phyloP scores from a whole-genome alignment of 805 yeast species.

The Candida germanica region DNA sequence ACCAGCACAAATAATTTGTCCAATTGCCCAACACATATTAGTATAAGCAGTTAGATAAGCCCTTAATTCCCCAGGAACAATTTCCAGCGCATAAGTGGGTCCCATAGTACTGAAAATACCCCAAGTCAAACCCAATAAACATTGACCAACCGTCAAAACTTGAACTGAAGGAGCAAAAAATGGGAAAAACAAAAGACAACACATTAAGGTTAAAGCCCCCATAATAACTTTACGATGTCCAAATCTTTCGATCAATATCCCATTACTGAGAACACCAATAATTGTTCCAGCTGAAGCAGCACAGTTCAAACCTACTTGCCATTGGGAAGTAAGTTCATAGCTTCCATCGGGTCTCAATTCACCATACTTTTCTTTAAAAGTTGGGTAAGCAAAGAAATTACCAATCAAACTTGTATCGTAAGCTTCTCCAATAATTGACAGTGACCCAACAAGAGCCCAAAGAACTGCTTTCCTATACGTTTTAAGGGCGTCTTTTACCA shows the following conservation, averaged over 20 bases:
- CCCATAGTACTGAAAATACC: constrained; percentile 40
- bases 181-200: constrained; percentile 34
- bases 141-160: constrained; percentile 39
- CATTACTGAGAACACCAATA: constrained; percentile 42
- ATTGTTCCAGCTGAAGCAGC: constrained; percentile 36
- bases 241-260: constrained; percentile 37
- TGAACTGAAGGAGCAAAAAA: constrained; percentile 35
- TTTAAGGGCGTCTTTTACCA: constrained; percentile 26
- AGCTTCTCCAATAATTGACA: constrained; percentile 38
- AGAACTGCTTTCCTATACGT: constrained; percentile 33
- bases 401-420: constrained; percentile 33
- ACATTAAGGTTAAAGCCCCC: constrained; percentile 21
- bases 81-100: constrained; percentile 41
- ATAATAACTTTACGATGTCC: constrained; percentile 41
- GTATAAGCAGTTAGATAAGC: constrained; percentile 36
- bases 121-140: constrained; percentile 40
- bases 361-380: constrained; percentile 34
- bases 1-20: constrained; percentile 40
- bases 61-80: constrained; percentile 39
- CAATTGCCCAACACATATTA: constrained; percentile 36
- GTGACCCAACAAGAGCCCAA: constrained; percentile 44
- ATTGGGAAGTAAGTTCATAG: constrained; percentile 19
- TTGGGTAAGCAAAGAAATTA: constrained; percentile 34
- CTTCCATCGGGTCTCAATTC: constrained; percentile 21
- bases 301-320: constrained; percentile 31